phyloP scores from a whole-genome alignment of 768 basidiomycete species.

The Podaxis sp. region DNA sequence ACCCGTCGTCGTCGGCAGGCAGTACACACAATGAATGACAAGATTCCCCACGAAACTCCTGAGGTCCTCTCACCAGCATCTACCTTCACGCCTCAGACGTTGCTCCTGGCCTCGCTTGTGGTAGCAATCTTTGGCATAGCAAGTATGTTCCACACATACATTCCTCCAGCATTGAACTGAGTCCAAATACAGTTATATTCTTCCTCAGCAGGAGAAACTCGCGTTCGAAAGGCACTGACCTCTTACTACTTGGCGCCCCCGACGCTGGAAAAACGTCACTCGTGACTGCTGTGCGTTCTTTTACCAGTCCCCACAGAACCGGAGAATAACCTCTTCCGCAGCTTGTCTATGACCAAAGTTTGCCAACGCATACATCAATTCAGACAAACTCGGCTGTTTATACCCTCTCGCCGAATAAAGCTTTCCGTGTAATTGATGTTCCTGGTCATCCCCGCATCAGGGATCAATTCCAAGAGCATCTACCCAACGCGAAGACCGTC shows the following conservation, averaged over 20 bases:
- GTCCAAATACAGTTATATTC: conserved; percentile 37
- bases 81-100: conserved; percentile 36
- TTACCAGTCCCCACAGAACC: neutral
- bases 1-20: neutral
- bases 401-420: conserved; percentile 40
- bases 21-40: conserved; percentile 16
- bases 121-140: conserved; percentile 43
- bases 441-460: conserved; percentile 86
- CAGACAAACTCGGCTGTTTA: conserved; percentile 65
- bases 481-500: conserved; percentile 61
- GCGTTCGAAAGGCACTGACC: conserved; percentile 49
- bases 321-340: conserved; percentile 27
- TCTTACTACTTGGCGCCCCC: conserved; percentile 75
- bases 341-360: conserved; percentile 64
- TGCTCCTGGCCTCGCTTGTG: conserved; percentile 42
- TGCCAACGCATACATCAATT: conserved; percentile 75
- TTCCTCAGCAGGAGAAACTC: conserved; percentile 45
- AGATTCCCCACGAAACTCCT: conserved; percentile 26
- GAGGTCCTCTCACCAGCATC: conserved; percentile 36
- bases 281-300: conserved; percentile 58
- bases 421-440: conserved; percentile 64
- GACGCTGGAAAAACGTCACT: conserved; percentile 85
- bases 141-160: conserved; percentile 33
- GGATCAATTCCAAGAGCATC: conserved; percentile 67
- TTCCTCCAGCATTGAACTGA: neutral